phyloP scores from a whole-genome alignment of 148 eudicot species.

The Simmondsia chinensis region DNA sequence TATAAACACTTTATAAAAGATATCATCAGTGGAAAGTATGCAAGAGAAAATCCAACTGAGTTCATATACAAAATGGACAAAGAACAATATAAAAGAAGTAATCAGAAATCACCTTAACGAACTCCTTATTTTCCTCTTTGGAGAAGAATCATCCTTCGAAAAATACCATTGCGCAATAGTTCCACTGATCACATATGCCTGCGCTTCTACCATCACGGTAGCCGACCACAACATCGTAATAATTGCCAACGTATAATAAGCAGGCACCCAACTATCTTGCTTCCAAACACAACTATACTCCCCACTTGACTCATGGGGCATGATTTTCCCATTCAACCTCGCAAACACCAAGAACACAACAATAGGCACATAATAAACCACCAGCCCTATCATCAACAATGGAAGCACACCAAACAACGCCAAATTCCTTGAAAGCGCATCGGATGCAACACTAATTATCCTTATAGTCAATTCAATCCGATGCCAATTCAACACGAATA shows the following conservation, averaged over 20 bases:
- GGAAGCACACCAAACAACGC: constrained; percentile 78
- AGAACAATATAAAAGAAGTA: not conserved
- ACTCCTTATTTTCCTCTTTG: constrained; percentile 56
- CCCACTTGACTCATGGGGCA: constrained; percentile 38
- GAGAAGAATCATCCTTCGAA: constrained; percentile 53
- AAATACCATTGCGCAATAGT: constrained; percentile 98
- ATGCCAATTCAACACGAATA: constrained; percentile 77
- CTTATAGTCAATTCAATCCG: constrained; percentile 70
- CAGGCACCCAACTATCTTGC: constrained; percentile 84
- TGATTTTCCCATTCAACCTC: constrained; percentile 64
- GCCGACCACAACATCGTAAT: constrained; percentile 93
- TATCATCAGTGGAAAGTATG: too few relatives aligned
- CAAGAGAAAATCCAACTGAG: too few relatives aligned
- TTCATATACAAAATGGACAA: too few relatives aligned
- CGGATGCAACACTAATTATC: constrained; percentile 64
- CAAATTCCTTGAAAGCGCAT: constrained; percentile 68
- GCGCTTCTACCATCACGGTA: constrained; percentile 57
- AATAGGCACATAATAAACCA: constrained; percentile 69
- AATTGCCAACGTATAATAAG: constrained; percentile 72
- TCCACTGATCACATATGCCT: constrained; percentile 81
- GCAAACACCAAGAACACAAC: constrained; percentile 83
- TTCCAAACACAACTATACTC: constrained; percentile 75
- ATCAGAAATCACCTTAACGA: constrained; percentile 52
- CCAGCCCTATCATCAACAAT: constrained; percentile 52
- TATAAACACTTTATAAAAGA: too few relatives aligned